These are phyloP conservation scores for Ustilago bromivora DNA, from an alignment of 1,284 basidiomycete species.

Conservation along the genomic window DNA sequence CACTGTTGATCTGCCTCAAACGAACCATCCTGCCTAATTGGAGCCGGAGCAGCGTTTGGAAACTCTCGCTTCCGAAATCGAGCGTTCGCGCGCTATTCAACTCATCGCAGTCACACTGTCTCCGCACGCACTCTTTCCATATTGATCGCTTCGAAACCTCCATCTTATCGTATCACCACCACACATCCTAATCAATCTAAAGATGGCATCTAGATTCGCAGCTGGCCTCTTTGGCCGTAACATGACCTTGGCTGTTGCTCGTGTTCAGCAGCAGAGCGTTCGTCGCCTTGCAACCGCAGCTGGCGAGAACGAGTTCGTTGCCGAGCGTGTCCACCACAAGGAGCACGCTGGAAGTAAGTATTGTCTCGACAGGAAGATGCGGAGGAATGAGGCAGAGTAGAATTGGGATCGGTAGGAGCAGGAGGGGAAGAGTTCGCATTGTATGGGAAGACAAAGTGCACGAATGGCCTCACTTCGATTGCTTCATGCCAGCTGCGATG, in stretches of 20 bases:
- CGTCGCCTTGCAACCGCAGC: constrained; percentile 32
- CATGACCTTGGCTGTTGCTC: constrained; percentile 19
- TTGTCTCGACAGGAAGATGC: background rate
- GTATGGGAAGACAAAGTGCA: too few relatives aligned
- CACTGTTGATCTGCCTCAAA: background rate
- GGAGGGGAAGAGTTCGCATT: too few relatives aligned
- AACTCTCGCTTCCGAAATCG: constrained; percentile 24
- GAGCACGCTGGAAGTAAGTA: constrained; percentile 64
- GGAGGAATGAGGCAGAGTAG: background rate
- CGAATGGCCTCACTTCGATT: background rate
- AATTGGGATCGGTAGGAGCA: too few relatives aligned
- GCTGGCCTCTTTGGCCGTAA: constrained; percentile 39
- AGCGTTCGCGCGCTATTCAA: constrained; percentile 4
- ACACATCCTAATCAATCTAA: constrained; percentile 5
- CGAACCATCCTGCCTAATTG: background rate
- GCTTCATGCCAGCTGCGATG: background rate
- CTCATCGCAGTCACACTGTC: constrained; percentile 1
- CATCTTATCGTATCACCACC: background rate
- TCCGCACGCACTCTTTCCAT: background rate
- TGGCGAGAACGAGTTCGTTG: constrained; percentile 55
- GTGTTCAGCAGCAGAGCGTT: constrained; percentile 21
- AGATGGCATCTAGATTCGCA: constrained; percentile 49
- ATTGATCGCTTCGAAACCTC: background rate
- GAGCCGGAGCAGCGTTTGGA: background rate
- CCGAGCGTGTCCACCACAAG: constrained; percentile 54